Conservation (phyloP, 306 rosid genomes). For the Medicago lupulina region DNA sequence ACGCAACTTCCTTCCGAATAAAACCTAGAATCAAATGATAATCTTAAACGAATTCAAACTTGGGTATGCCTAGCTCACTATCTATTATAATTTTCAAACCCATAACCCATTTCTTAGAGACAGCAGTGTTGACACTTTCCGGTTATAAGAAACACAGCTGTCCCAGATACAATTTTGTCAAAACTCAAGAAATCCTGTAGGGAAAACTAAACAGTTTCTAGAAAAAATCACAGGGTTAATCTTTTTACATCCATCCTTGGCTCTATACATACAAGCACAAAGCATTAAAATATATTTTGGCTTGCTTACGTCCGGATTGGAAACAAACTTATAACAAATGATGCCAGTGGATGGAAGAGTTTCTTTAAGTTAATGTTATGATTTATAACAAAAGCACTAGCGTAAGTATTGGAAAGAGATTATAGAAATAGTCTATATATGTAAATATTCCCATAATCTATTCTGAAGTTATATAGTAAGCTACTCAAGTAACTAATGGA, state of each 20-base stretch:
- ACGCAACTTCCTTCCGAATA: too few relatives aligned
- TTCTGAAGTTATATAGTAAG: background rate
- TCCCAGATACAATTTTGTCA: slow-evolving; percentile 15
- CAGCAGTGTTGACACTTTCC: background rate
- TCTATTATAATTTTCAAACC: too few relatives aligned
- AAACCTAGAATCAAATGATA: too few relatives aligned
- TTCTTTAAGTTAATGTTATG: too few relatives aligned
- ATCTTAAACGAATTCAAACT: too few relatives aligned
- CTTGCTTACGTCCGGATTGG: background rate
- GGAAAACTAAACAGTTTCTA: background rate
- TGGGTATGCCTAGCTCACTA: too few relatives aligned
- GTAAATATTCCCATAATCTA: background rate
- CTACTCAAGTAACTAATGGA: background rate
- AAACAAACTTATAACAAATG: slow-evolving; percentile 15
- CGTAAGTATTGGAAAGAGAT: too few relatives aligned
- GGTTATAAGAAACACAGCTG: slow-evolving; percentile 2
- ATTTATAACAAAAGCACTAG: too few relatives aligned
- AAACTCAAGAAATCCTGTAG: slow-evolving; percentile 3
- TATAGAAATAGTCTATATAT: background rate
- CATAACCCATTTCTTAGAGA: background rate
- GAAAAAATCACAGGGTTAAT: background rate
- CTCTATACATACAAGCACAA: background rate
- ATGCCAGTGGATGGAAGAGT: background rate
- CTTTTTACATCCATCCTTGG: too few relatives aligned
- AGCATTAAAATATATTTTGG: slow-evolving; percentile 2